Percentiles rank a stretch among this genome's conserved stretches.
These are phyloP conservation scores for Theobroma grandiflorum DNA, from an alignment of 441 rosid genomes.

Conservation along the genomic window DNA sequence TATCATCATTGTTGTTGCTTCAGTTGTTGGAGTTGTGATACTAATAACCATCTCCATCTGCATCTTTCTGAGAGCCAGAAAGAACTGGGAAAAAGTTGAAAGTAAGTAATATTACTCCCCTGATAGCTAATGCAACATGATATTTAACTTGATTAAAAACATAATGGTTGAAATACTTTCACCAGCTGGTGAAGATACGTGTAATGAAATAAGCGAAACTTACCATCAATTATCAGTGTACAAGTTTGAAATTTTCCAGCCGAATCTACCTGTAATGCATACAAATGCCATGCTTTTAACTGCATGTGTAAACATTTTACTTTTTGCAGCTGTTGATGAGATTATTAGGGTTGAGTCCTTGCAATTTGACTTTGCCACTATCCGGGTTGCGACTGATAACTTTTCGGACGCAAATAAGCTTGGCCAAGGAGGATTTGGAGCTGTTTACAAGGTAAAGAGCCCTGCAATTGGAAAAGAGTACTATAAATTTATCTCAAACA, in stretches of 20 bases:
- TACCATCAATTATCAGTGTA: neutral
- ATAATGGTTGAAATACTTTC: no score
- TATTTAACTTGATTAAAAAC: neutral
- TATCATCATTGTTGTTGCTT: constrained; percentile 31
- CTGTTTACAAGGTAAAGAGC: constrained; percentile 48
- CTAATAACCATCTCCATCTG: constrained; percentile 26
- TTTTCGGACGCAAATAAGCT: constrained; percentile 40
- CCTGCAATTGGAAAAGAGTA: neutral
- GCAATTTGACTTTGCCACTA: constrained; percentile 41
- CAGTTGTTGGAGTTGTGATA: constrained; percentile 30
- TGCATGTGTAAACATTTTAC: no score
- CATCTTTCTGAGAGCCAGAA: neutral
- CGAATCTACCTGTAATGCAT: no score
- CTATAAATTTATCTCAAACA: no score
- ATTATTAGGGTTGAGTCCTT: constrained; percentile 37
- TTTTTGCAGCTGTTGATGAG: constrained; percentile 31
- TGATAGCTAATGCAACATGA: neutral
- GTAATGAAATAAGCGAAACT: neutral
- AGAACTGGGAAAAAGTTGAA: neutral
- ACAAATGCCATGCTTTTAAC: no score
- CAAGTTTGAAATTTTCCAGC: neutral
- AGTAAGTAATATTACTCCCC: neutral
- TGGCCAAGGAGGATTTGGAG: constrained; percentile 54
- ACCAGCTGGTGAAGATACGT: neutral
- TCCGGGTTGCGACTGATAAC: constrained; percentile 43